Percentiles rank a stretch among this genome's conserved stretches.
Conservation (phyloP, 2,329 filamentous ascomycete species). For the Blastomyces parvus region DNA sequence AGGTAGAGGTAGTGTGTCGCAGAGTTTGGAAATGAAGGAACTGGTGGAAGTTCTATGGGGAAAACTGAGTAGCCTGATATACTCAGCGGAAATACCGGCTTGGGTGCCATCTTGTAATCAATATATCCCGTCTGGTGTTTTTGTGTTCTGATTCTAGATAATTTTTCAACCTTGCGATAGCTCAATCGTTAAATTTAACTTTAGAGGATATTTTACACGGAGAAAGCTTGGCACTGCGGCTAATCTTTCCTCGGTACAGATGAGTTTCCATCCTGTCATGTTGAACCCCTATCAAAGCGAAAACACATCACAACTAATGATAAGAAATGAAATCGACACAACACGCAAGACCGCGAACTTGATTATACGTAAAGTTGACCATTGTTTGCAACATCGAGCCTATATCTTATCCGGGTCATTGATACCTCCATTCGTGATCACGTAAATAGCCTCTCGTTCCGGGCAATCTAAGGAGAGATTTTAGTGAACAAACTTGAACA, state of each 20-base stretch:
- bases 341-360: background rate
- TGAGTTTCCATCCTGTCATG: background rate
- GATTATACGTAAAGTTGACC: background rate
- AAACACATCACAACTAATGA: background rate
- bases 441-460: constrained; percentile 59
- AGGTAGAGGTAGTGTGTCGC: constrained; percentile 79
- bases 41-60: constrained; percentile 55
- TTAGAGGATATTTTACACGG: constrained; percentile 18
- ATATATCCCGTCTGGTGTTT: constrained; percentile 11
- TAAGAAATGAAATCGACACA: background rate
- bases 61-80: constrained; percentile 59
- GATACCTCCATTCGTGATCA: constrained; percentile 61
- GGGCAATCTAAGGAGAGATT: constrained; percentile 47
- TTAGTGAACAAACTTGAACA: background rate
- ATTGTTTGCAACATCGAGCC: constrained; percentile 5
- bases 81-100: constrained; percentile 10
- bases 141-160: constrained; percentile 8
- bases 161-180: background rate
- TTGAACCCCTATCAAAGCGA: background rate
- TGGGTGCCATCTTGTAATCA: constrained; percentile 27
- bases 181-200: background rate
- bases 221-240: constrained; percentile 15
- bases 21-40: constrained; percentile 52
- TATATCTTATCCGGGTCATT: constrained; percentile 56
- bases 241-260: constrained; percentile 4